Conservation (phyloP, 169 alveolate species). For the Babesia sp. region DNA sequence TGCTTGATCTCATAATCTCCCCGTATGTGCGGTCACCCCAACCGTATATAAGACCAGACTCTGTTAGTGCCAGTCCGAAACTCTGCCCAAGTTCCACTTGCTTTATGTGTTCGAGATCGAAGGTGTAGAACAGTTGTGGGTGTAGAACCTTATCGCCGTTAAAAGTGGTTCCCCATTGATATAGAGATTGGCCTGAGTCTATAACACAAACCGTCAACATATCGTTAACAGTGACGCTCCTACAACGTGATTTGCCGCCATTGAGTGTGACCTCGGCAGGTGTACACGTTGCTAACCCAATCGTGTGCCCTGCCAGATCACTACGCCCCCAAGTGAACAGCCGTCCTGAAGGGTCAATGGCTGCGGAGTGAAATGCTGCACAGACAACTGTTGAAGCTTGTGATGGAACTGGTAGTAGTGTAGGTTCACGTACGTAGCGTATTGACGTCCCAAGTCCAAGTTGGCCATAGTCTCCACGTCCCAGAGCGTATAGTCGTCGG, state of each 20-base stretch:
- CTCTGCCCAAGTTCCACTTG: constrained; percentile 74
- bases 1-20: constrained; percentile 49
- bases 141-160: constrained; percentile 65
- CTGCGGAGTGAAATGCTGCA: constrained; percentile 72
- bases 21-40: constrained; percentile 84
- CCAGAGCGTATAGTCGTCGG: constrained; percentile 69
- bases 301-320: constrained; percentile 71
- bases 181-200: constrained; percentile 64
- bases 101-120: constrained; percentile 58
- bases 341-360: constrained; percentile 39
- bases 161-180: constrained; percentile 76
- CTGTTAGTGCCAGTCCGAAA: constrained; percentile 70
- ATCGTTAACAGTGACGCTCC: constrained; percentile 47
- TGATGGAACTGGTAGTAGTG: constrained; percentile 53
- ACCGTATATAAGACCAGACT: constrained; percentile 69
- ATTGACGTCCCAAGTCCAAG: constrained; percentile 71
- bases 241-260: constrained; percentile 18
- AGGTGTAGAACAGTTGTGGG: constrained; percentile 71
- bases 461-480: constrained; percentile 79
- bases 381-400: constrained; percentile 67
- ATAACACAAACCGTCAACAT: constrained; percentile 71
- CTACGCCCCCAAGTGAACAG: constrained; percentile 77
- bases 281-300: constrained; percentile 25
- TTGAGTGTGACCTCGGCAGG: constrained; percentile 37
- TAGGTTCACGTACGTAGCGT: constrained; percentile 64